These are phyloP conservation scores for Trichoderma asperellum DNA, from an alignment of 2,329 filamentous ascomycete genomes.

Conservation along the genomic window DNA sequence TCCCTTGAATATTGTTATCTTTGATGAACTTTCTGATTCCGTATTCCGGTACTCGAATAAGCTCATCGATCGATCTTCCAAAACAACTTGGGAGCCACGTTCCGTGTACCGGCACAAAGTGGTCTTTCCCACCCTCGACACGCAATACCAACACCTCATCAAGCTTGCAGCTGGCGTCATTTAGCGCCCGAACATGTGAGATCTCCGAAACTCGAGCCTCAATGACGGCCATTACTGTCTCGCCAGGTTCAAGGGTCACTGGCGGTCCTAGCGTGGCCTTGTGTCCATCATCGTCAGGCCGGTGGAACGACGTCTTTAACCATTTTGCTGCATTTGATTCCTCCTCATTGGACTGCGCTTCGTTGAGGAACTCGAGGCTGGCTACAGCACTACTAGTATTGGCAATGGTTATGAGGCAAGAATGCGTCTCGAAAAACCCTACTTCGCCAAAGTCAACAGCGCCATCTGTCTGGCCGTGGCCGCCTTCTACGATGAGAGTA, in stretches of 20 bases:
- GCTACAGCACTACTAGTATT: conserved; percentile 88
- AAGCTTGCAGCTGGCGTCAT: conserved; percentile 65
- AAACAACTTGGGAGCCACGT: conserved; percentile 82
- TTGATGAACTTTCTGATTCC: conserved; percentile 65
- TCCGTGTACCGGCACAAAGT: conserved; percentile 83
- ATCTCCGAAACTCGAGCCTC: conserved; percentile 68
- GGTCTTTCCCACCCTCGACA: conserved; percentile 81
- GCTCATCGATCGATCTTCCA: conserved; percentile 82
- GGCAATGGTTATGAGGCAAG: conserved; percentile 76
- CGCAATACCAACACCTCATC: conserved; percentile 89
- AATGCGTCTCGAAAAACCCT: conserved; percentile 67
- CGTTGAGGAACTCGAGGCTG: conserved; percentile 77
- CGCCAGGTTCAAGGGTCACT: conserved; percentile 80
- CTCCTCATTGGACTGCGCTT: conserved; percentile 52
- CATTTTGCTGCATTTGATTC: conserved; percentile 54
- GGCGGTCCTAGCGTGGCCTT: conserved; percentile 46
- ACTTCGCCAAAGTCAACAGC: conserved; percentile 80
- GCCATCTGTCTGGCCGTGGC: conserved; percentile 48
- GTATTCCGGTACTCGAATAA: conserved; percentile 82
- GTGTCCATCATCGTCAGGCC: conserved; percentile 41
- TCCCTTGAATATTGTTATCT: conserved; percentile 47
- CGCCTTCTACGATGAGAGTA: conserved; percentile 76
- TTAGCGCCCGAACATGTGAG: conserved; percentile 69
- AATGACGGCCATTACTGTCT: conserved; percentile 73
- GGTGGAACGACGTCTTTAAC: conserved; percentile 70